These are phyloP conservation scores for Digitaria exilis DNA, from an alignment of 202 grass and related monocot genomes.

Conservation along the genomic window DNA sequence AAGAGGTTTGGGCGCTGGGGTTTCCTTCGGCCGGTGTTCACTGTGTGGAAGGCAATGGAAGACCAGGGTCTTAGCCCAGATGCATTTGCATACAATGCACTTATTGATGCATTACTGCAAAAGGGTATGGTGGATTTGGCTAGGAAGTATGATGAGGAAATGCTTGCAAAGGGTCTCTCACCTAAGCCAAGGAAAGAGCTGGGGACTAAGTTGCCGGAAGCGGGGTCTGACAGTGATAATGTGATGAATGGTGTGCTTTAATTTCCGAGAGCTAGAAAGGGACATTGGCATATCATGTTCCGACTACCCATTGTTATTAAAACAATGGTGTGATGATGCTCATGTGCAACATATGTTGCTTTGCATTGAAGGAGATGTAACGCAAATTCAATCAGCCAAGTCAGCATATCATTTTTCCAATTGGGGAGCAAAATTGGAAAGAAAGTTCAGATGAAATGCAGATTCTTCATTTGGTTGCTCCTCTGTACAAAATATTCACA, in stretches of 20 bases:
- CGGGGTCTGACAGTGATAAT: constrained; percentile 57
- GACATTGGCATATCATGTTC: background rate
- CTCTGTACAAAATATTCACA: background rate
- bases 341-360: background rate
- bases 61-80: constrained; percentile 76
- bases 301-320: background rate
- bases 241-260: constrained; percentile 43
- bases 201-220: constrained; percentile 43
- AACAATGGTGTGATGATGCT: background rate
- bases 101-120: constrained; percentile 80
- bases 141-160: constrained; percentile 83
- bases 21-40: constrained; percentile 75
- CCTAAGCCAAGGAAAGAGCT: constrained; percentile 80
- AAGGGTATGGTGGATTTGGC: constrained; percentile 93
- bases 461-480: background rate
- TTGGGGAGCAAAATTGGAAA: background rate
- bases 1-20: constrained; percentile 95
- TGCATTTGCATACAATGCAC: constrained; percentile 82
- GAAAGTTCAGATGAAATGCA: background rate
- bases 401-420: background rate
- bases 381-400: background rate
- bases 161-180: constrained; percentile 76
- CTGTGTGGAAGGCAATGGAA: constrained; percentile 79
- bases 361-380: background rate
- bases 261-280: constrained; percentile 1